Evolutionary conservation across 2,329 filamentous ascomycete genomes (phyloP).

Genomic region (Alternaria infectoria): DNA sequence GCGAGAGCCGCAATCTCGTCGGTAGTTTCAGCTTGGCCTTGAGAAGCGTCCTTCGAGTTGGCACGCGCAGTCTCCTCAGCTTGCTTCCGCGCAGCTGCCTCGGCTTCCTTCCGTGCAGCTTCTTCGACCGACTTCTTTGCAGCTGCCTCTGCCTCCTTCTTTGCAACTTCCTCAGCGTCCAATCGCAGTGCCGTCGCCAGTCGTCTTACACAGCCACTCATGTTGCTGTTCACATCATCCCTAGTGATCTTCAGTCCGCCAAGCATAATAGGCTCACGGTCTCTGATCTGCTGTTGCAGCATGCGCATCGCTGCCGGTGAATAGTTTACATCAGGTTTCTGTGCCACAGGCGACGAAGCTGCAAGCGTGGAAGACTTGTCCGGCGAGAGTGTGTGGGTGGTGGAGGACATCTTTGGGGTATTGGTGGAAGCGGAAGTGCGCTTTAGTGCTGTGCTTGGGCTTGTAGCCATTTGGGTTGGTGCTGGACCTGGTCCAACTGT

Average conservation of each 20-base stretch:
- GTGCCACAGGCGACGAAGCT: not conserved
- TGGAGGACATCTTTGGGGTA: not conserved
- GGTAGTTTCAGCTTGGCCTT: not conserved
- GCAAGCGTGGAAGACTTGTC: not conserved
- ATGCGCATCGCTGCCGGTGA: not conserved
- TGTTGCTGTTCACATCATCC: not conserved
- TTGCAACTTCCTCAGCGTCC: not conserved
- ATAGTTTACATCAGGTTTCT: not conserved
- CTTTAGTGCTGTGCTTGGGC: not conserved
- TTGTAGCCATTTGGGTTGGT: not conserved
- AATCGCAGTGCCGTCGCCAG: not conserved
- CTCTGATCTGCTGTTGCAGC: not conserved
- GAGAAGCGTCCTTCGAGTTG: not conserved
- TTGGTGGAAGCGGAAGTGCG: accelerated
- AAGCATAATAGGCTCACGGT: not conserved
- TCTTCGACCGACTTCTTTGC: no score
- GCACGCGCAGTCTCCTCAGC: not conserved
- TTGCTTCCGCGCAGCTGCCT: not conserved
- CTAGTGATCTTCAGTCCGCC: not conserved
- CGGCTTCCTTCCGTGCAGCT: not conserved
- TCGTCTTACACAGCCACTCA: not conserved
- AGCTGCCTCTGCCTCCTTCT: not conserved
- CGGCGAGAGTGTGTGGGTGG: not conserved
- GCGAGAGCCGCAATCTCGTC: not conserved
- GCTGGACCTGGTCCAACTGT: not conserved